Conservation (phyloP, 805 yeast species). For the Wickerhamia fluorescens region DNA sequence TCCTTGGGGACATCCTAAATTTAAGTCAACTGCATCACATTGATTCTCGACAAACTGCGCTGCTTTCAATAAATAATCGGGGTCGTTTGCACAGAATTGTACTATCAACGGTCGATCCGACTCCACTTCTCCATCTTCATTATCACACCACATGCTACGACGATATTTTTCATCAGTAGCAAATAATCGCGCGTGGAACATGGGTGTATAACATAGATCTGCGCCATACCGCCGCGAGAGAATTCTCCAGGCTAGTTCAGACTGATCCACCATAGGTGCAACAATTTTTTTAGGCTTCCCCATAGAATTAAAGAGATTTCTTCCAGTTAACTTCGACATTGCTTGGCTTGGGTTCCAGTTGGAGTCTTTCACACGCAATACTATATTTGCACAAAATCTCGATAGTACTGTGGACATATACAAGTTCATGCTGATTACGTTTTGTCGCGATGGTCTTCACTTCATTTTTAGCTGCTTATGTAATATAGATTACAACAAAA, state of each 20-base stretch:
- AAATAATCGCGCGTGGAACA: conserved; percentile 90
- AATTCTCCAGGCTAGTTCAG: conserved; percentile 92
- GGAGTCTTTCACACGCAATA: too few relatives aligned
- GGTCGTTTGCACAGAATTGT: conserved; percentile 96
- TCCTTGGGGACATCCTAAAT: conserved; percentile 97
- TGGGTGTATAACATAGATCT: conserved; percentile 89
- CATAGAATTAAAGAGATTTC: conserved; percentile 60
- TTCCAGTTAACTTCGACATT: conserved; percentile 38
- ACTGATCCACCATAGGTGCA: conserved; percentile 98
- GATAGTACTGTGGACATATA: too few relatives aligned
- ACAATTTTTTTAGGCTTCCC: conserved; percentile 79
- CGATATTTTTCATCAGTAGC: conserved; percentile 81
- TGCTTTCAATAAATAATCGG: conserved; percentile 73
- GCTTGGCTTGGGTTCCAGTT: too few relatives aligned
- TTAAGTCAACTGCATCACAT: conserved; percentile 95
- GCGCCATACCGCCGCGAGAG: conserved; percentile 88
- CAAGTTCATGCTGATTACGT: too few relatives aligned
- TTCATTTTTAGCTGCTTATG: too few relatives aligned
- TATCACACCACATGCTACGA: conserved; percentile 55
- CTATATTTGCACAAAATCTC: too few relatives aligned
- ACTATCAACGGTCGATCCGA: conserved; percentile 83
- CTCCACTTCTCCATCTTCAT: conserved; percentile 60
- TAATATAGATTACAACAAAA: too few relatives aligned
- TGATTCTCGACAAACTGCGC: conserved; percentile 72
- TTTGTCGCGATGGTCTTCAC: too few relatives aligned